Conservation (phyloP, 768 basidiomycete genomes). For the Ramaria rubella region DNA sequence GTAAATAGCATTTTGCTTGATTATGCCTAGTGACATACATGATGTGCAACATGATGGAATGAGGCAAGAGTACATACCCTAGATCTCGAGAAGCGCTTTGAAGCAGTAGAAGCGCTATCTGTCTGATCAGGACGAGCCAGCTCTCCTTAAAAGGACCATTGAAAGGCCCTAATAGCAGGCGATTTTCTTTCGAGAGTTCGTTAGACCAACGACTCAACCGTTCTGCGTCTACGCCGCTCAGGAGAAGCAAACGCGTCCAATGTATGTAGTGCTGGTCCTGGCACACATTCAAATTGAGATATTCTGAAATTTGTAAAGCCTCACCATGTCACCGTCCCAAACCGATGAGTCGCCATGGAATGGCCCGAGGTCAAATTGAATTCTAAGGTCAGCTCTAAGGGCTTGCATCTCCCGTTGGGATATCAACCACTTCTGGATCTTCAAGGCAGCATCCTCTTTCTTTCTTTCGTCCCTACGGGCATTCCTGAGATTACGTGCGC, state of each 20-base stretch:
- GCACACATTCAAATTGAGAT: too few species aligned
- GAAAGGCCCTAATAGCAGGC: slow-evolving; percentile 33
- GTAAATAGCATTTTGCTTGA: slow-evolving; percentile 41
- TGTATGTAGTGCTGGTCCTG: slow-evolving; percentile 45
- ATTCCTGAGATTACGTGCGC: slow-evolving; percentile 52
- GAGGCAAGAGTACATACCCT: slow-evolving; percentile 34
- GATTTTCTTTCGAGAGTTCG: slow-evolving; percentile 15
- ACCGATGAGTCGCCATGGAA: slow-evolving; percentile 3
- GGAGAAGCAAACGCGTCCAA: slow-evolving; percentile 58
- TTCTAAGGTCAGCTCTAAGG: slow-evolving; percentile 41
- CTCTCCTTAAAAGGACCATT: slow-evolving; percentile 34
- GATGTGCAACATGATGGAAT: background rate
- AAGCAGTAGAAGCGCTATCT: slow-evolving; percentile 43
- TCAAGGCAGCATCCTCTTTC: slow-evolving; percentile 50
- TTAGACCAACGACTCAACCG: slow-evolving; percentile 30
- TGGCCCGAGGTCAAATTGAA: slow-evolving; percentile 34
- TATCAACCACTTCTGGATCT: slow-evolving; percentile 68
- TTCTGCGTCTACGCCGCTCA: slow-evolving; percentile 41
- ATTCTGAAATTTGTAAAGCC: background rate
- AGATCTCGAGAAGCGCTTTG: slow-evolving; percentile 42
- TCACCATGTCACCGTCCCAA: background rate
- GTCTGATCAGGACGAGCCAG: slow-evolving; percentile 59
- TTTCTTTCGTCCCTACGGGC: slow-evolving; percentile 52
- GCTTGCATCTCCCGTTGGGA: slow-evolving; percentile 37
- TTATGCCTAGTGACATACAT: slow-evolving; percentile 40